Evolutionary conservation across 371 early-diverging fungal species (phyloP).

Genomic region (Lichtheimia ramosa): DNA sequence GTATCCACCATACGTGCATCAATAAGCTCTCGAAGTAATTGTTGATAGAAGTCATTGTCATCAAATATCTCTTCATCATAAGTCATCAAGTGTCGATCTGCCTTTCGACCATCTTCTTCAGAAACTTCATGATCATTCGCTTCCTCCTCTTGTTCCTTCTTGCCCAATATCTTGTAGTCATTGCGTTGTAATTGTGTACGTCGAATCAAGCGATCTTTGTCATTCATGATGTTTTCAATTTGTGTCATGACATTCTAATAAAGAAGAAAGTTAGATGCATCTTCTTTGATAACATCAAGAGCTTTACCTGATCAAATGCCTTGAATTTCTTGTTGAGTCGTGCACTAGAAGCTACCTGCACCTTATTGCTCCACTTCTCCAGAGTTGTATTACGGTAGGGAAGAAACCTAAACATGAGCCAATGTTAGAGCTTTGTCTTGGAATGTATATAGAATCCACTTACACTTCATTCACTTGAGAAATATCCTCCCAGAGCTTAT

Average conservation of each 20-base stretch:
- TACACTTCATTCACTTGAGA: conserved; percentile 57
- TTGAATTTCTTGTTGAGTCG: conserved; percentile 88
- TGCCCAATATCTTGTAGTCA: conserved; percentile 64
- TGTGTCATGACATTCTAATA: conserved; percentile 69
- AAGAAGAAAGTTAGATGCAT: background rate
- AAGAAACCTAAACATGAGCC: conserved; percentile 42
- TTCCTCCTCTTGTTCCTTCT: conserved; percentile 14
- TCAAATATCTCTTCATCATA: conserved; percentile 91
- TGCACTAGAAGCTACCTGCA: conserved; percentile 73
- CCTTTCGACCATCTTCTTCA: conserved; percentile 23
- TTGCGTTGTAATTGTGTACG: conserved; percentile 82
- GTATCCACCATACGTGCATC: conserved; percentile 89
- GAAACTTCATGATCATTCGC: conserved; percentile 6
- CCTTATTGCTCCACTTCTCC: conserved; percentile 93
- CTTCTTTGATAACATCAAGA: no score
- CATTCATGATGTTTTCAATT: conserved; percentile 70
- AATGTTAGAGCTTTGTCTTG: background rate
- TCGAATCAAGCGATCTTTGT: conserved; percentile 78
- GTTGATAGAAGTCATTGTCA: conserved; percentile 94
- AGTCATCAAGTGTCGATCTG: conserved; percentile 69
- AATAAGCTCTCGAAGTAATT: conserved; percentile 88
- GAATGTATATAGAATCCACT: conserved; percentile 3
- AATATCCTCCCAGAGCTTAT: conserved; percentile 63
- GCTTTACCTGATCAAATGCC: conserved; percentile 80
- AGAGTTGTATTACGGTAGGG: conserved; percentile 83